Evolutionary conservation across 179 eudicot genomes (phyloP), one percentile per base, ranked within the genome.

Genomic region (Corrigiola litoralis): DNA sequence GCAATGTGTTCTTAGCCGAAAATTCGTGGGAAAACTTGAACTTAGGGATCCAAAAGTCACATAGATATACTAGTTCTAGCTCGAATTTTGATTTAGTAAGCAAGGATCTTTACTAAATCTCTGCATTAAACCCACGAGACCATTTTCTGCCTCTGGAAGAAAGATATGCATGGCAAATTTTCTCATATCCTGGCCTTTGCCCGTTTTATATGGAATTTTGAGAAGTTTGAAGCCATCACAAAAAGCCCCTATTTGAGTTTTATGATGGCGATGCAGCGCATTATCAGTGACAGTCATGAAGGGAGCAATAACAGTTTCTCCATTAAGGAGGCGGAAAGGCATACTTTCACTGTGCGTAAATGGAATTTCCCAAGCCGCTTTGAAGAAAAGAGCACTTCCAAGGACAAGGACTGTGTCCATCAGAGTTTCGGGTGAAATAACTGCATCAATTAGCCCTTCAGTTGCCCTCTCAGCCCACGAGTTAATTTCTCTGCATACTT

Each of bases 341-440:
- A 0, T 24, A 21, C 59, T 38, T 5, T 11, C 14, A 40, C 59
- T 31, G 8, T 10, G 5, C 0, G 5, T 16, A 32, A 65, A 59
- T 0, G 20, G 51, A 4, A 4, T 0, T 10, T 37, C n/a, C 76
- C 71, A 58, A 32, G 44, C 46, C 27, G 66, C 71, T 58, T 71
- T 65, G 31, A 71, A 64, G 52, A 25, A 59, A 31, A 72, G 71
- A 4, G 75, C 70, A 66, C 59, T 72, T 57, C 29, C 70, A 17
- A 65, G 61, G 44, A 65, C 36, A 46, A 72, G 76, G 27, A 68
- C 40, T 38, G 66, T 24, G 46, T 59, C 66, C 18, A 28, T 5
- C 17, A 68, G 29, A 18, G 25, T 31, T 12, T 40, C 3, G 17
- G 72, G 66, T 40, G 66, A 68, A 18, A 68, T 4, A 21, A 68